Evolutionary conservation across 1,284 basidiomycete species (phyloP).

Genomic region (Mycena sp.): DNA sequence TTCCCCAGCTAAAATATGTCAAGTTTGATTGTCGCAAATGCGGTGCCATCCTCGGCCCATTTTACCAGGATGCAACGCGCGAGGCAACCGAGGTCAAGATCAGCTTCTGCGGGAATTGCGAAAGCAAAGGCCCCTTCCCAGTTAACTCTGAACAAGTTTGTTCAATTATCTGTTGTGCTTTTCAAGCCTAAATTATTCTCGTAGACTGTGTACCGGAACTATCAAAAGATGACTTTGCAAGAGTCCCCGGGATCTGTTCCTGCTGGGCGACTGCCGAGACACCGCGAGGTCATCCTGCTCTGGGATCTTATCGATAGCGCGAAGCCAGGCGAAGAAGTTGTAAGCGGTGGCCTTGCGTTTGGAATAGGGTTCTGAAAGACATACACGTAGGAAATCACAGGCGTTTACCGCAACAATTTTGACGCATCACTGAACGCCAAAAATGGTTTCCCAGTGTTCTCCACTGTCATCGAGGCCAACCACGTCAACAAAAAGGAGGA

Average conservation of each 20-base stretch:
- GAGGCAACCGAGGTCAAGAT: constrained; percentile 97
- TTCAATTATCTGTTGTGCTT: constrained; percentile 6
- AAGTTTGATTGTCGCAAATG: constrained; percentile 98
- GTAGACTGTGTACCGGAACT: constrained; percentile 99
- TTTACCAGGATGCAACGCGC: constrained; percentile 96
- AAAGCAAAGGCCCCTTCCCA: constrained; percentile 93
- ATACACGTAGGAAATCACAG: constrained; percentile 85
- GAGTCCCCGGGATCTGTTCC: constrained; percentile 99
- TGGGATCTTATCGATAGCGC: constrained; percentile 99
- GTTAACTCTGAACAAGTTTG: constrained; percentile 95
- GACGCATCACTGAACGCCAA: constrained; percentile 98
- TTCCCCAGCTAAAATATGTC: constrained; percentile 99
- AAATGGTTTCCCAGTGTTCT: constrained; percentile 99
- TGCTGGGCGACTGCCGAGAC: constrained; percentile 94
- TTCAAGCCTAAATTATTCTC: constrained; percentile 5
- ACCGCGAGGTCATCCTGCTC: constrained; percentile 95
- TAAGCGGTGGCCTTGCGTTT: constrained; percentile 50
- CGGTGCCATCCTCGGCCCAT: constrained; percentile 91
- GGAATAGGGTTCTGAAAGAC: constrained; percentile 22
- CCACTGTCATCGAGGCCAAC: constrained; percentile 97
- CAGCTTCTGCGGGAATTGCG: constrained; percentile 94
- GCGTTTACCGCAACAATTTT: constrained; percentile 99
- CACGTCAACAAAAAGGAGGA: constrained; percentile 98
- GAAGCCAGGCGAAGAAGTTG: constrained; percentile 98
- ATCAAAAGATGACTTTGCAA: constrained; percentile 98